phyloP scores from a whole-genome alignment of 352 stramenopile genomes.

The Pythium sukuiense region DNA sequence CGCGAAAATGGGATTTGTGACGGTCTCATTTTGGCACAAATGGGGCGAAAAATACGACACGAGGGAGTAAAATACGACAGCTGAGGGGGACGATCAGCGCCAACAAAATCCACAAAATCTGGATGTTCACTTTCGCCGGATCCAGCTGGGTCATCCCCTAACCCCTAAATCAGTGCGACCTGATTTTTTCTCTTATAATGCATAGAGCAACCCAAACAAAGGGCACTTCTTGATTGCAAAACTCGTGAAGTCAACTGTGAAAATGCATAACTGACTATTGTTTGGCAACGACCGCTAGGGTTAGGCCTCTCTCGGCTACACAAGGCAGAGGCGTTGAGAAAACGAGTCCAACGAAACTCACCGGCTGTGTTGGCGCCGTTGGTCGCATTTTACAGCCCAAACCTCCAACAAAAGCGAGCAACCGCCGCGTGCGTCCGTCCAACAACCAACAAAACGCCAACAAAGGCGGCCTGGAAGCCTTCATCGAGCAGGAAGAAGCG shows the following conservation, averaged over 20 bases:
- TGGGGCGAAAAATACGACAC: not conserved
- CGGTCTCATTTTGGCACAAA: not conserved
- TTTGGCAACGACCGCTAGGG: not conserved
- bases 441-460: not conserved
- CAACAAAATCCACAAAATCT: not conserved
- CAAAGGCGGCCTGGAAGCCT: not conserved
- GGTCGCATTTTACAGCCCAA: slow-evolving; percentile 2
- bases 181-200: not conserved
- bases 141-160: not conserved
- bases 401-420: not conserved
- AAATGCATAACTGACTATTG: not conserved
- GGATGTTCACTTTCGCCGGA: slow-evolving; percentile 1
- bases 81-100: not conserved
- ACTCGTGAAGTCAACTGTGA: not conserved
- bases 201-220: not conserved
- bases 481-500: too few relatives aligned
- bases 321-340: not conserved
- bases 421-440: not conserved
- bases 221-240: not conserved
- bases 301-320: not conserved
- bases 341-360: not conserved
- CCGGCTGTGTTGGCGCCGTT: not conserved
- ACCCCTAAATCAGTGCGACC: not conserved
- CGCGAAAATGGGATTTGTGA: not conserved
- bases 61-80: not conserved